Percentiles rank a stretch among this genome's conserved stretches.
phyloP scores from a whole-genome alignment of 176 grass and related monocot genomes.

The Saccharum spontaneum region DNA sequence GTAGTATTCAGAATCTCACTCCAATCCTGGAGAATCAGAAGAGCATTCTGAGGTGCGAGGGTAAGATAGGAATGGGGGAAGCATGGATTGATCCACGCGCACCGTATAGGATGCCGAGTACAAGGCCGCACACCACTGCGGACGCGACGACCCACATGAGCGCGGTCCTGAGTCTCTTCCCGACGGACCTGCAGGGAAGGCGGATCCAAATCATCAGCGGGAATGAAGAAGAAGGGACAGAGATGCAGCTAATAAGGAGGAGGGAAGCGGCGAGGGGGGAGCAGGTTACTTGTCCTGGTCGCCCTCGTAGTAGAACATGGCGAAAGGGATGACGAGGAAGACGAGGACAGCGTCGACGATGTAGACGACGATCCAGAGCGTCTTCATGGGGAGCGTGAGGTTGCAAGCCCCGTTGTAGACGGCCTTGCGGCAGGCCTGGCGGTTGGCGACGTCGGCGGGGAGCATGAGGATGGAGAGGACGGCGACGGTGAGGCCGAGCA shows the following conservation, averaged over 20 bases:
- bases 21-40: not conserved
- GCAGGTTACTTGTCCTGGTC: constrained; percentile 85
- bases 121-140: constrained; percentile 73
- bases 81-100: constrained; percentile 1
- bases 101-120: constrained; percentile 96
- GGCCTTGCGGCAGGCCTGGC: constrained; percentile 66
- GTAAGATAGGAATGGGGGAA: not conserved
- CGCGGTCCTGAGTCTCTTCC: constrained; percentile 77
- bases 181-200: constrained; percentile 53
- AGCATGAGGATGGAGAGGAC: constrained; percentile 99
- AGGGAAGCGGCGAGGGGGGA: too few relatives aligned
- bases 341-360: constrained; percentile 89
- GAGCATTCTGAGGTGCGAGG: not conserved
- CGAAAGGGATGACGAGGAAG: constrained; percentile 93
- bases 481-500: constrained; percentile 87
- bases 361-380: constrained; percentile 89
- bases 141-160: constrained; percentile 83
- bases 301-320: constrained; percentile 99
- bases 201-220: constrained; percentile 37
- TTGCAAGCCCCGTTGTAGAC: constrained; percentile 74
- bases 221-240: too few relatives aligned
- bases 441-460: constrained; percentile 94
- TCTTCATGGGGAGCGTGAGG: constrained; percentile 92
- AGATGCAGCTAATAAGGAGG: not conserved
- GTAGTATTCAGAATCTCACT: not conserved